phyloP scores from a whole-genome alignment of 2,329 filamentous ascomycete species.

The Fusarium equiseti region DNA sequence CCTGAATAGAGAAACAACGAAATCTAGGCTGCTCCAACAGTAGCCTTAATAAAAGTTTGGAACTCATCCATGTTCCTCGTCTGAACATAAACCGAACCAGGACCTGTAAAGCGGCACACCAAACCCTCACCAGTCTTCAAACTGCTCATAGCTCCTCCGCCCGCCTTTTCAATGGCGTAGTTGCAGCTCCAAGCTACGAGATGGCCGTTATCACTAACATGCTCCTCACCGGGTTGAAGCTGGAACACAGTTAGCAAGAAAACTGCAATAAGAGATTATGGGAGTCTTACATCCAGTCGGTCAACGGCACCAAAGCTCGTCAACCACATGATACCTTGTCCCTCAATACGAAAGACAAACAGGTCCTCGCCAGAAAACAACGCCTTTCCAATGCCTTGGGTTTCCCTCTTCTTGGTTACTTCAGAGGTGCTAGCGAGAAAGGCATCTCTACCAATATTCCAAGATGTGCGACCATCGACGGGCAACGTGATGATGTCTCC shows the following conservation, averaged over 20 bases:
- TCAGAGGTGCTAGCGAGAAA: neutral
- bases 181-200: neutral
- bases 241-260: neutral
- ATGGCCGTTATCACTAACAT: neutral
- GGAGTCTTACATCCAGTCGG: neutral
- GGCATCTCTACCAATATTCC: neutral
- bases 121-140: neutral
- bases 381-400: neutral
- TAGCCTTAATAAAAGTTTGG: neutral
- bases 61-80: neutral
- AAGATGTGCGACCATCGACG: neutral
- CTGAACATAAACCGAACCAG: neutral
- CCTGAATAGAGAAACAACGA: too few species aligned
- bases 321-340: neutral
- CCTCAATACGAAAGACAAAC: neutral
- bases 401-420: neutral
- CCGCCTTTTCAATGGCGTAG: neutral
- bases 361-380: neutral
- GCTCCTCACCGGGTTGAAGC: neutral
- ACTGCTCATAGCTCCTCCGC: neutral
- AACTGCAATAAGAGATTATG: too few species aligned
- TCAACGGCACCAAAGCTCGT: neutral
- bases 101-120: neutral
- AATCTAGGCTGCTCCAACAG: neutral
- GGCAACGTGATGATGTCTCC: neutral